phyloP scores from a whole-genome alignment of 1,139 yeast species.

The Blastobotrys proliferans region DNA sequence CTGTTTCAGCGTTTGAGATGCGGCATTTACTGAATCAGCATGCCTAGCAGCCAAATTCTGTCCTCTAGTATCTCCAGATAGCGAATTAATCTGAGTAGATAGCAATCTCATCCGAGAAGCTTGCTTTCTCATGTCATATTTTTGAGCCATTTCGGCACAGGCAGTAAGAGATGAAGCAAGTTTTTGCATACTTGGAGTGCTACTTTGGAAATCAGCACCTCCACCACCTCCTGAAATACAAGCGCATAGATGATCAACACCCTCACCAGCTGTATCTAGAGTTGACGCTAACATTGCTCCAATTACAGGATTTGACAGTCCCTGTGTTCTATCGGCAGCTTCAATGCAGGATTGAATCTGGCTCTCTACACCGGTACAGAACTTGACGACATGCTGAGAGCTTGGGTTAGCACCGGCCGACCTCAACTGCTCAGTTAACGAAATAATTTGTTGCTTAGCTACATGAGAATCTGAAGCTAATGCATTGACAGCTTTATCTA shows the following conservation, averaged over 20 bases:
- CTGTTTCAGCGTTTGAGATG: too few relatives aligned
- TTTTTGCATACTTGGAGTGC: background rate
- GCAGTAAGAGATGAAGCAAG: background rate
- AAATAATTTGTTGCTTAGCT: conserved; percentile 6
- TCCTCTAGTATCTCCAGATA: background rate
- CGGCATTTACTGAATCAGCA: background rate
- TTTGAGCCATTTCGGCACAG: conserved; percentile 19
- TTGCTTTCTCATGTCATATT: conserved; percentile 16
- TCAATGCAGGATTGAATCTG: conserved; percentile 1
- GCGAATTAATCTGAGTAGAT: background rate
- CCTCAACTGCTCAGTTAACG: background rate
- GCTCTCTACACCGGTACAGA: background rate
- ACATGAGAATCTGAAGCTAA: conserved; percentile 24
- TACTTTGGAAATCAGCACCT: background rate
- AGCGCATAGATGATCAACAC: conserved; percentile 26
- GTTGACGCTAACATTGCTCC: conserved; percentile 27
- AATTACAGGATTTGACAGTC: conserved; percentile 24
- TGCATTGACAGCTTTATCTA: conserved; percentile 22
- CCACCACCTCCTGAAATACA: background rate
- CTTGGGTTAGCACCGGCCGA: background rate
- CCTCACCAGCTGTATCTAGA: conserved; percentile 31
- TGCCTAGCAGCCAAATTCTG: background rate
- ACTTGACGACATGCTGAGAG: background rate
- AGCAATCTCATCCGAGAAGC: conserved; percentile 4
- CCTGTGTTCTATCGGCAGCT: conserved; percentile 7